Conservation (phyloP, 768 basidiomycete genomes). For the Termitomyces sp. region DNA sequence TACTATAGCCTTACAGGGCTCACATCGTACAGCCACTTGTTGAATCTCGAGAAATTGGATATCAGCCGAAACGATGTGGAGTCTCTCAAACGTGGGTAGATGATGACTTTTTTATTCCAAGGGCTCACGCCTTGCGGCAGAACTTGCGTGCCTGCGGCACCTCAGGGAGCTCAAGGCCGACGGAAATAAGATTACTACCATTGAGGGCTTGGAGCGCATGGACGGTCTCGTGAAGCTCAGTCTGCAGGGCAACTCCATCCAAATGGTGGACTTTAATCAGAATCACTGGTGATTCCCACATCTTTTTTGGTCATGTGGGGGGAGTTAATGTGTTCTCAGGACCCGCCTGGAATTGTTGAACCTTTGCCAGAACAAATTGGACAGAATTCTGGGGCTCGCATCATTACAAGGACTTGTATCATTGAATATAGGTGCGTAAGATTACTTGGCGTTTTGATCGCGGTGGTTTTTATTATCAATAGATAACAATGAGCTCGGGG, state of each 20-base stretch:
- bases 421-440: slow-evolving; percentile 78
- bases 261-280: slow-evolving; percentile 52
- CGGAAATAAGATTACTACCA: slow-evolving; percentile 68
- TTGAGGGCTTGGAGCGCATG: slow-evolving; percentile 77
- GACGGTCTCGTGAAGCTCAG: slow-evolving; percentile 83
- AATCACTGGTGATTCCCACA: slow-evolving; percentile 58
- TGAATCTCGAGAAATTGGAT: slow-evolving; percentile 85
- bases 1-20: slow-evolving; percentile 70
- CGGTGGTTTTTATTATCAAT: slow-evolving; percentile 9
- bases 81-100: slow-evolving; percentile 74
- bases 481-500: slow-evolving; percentile 73
- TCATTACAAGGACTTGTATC: slow-evolving; percentile 60
- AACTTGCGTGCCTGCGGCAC: slow-evolving; percentile 79
- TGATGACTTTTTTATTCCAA: slow-evolving; percentile 6
- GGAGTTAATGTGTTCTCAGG: slow-evolving; percentile 28
- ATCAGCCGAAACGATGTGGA: slow-evolving; percentile 89
- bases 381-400: slow-evolving; percentile 54
- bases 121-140: slow-evolving; percentile 36
- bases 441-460: slow-evolving; percentile 4
- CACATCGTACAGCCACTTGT: slow-evolving; percentile 85
- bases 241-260: slow-evolving; percentile 69
- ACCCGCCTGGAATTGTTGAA: slow-evolving; percentile 78
- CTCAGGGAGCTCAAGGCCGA: slow-evolving; percentile 90
- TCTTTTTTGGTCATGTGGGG: slow-evolving; percentile 7
- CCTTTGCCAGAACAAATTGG: slow-evolving; percentile 71